These are phyloP conservation scores for Phtheirospermum japonicum DNA, from an alignment of 257 asterid genomes.

Conservation along the genomic window DNA sequence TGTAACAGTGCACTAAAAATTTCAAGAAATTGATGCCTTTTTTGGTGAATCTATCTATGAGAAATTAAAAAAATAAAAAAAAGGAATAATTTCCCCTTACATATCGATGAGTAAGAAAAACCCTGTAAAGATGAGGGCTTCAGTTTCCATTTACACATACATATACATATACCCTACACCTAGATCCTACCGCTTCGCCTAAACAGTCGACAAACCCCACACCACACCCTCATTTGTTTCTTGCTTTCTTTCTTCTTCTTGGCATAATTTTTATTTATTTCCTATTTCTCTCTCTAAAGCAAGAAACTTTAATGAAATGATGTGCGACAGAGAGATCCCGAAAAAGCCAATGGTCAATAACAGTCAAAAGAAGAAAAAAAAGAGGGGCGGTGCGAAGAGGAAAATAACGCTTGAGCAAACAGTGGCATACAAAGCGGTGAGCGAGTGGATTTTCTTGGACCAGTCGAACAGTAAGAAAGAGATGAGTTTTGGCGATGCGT, in stretches of 20 bases:
- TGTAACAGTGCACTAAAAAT: no score
- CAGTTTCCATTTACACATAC: constrained; percentile 33
- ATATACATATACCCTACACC: constrained; percentile 25
- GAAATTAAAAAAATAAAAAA: no score
- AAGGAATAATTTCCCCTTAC: constrained; percentile 12
- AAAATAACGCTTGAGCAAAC: constrained; percentile 82
- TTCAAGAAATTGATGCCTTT: no score
- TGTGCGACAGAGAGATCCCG: constrained; percentile 57
- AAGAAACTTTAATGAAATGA: constrained; percentile 25
- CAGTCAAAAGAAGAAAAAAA: constrained; percentile 73
- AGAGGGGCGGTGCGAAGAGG: constrained; percentile 93
- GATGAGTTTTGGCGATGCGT: constrained; percentile 29
- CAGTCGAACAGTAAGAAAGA: constrained; percentile 32
- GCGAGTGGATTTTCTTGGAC: constrained; percentile 85
- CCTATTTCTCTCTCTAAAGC: constrained; percentile 6
- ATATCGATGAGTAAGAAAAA: constrained; percentile 15
- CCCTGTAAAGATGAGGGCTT: constrained; percentile 34
- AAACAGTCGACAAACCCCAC: constrained; percentile 7
- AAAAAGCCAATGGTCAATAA: constrained; percentile 33
- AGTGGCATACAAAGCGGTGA: constrained; percentile 72
- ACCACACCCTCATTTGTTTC: neutral
- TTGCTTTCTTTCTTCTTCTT: constrained; percentile 2
- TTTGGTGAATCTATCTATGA: no score
- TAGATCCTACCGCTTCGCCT: constrained; percentile 34
- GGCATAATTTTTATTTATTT: neutral